Evolutionary conservation across 2,329 filamentous ascomycete genomes (phyloP).

Genomic region (Neophaeococcomyces aloes): DNA sequence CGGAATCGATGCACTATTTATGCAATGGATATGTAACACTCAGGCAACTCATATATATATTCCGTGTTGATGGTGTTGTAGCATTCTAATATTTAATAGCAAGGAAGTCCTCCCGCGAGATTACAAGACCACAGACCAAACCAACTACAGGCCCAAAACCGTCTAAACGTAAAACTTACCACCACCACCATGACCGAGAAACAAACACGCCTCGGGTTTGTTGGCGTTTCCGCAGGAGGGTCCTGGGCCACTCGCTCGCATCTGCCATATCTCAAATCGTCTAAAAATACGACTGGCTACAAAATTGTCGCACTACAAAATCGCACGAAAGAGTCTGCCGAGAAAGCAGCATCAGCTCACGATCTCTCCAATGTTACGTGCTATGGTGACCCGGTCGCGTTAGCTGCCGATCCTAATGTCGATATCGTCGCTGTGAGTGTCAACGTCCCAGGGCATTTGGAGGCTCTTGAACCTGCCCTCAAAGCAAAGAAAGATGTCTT

Average conservation of each 20-base stretch:
- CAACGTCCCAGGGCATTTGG: conserved; percentile 43
- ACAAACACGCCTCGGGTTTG: neutral
- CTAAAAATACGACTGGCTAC: neutral
- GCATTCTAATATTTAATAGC: no score
- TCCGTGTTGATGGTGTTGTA: no score
- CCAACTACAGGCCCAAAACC: no score
- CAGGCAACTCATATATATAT: no score
- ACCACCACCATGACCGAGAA: no score
- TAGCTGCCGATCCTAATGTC: conserved; percentile 41
- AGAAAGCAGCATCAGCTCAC: no score
- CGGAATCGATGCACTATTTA: no score
- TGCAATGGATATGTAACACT: no score
- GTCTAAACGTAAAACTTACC: no score
- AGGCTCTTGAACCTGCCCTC: conserved; percentile 37
- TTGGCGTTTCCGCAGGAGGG: neutral
- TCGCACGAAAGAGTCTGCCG: no score
- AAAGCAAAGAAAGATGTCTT: conserved; percentile 44
- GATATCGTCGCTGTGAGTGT: conserved; percentile 47
- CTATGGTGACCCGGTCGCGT: neutral
- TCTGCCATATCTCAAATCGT: neutral
- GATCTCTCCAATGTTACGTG: neutral
- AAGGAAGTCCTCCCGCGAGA: no score
- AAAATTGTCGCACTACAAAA: neutral
- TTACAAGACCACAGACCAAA: no score
- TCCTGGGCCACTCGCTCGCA: conserved; percentile 2